Evolutionary conservation across 352 stramenopile genomes (phyloP), one percentile per base, ranked within the genome.

Genomic region (Globisporangium camurandrum): DNA sequence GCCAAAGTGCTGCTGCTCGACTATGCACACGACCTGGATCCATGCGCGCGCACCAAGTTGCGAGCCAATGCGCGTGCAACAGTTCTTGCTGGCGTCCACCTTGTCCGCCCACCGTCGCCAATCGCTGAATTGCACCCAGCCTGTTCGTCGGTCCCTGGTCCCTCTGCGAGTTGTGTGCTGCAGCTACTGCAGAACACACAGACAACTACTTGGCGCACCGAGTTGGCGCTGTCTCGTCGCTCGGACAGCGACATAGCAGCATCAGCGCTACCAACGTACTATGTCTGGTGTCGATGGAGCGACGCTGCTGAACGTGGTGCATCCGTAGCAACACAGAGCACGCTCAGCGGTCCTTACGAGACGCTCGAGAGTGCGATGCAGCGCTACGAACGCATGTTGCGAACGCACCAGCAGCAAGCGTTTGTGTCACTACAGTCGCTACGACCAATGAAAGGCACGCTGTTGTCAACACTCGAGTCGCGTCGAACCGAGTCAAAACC

Each of bases 211-310:
- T 14, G 53, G n/a, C 49, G 38, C 24, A 23, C 20, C 41, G 24
- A 0, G 4, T 44, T 6, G 17, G 22, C 36, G 36, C 2, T 8
- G 4, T 40, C 3, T 14, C 36, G 17, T 22, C 36, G 36, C 12
- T 8, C 11, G 3, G 4, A 20, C n/a, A n/a, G n/a, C n/a, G n/a
- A n/a, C n/a, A 6, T 17, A 4, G 1, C 20, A 1, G 12, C 7
- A 12, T 17, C 7, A 3, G 39, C 28, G 0, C 19, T n/a, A 16
- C 61, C 37, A 37, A 10, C 52, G 23, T 71, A 64, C 24, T 81
- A 63, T 36, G 61, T 81, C 10, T 81, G 69, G 69, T 71, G 45
- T 42, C 67, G 69, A n/a, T 81, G 69, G 67, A 46, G 64, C 7
- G n/a, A 20, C 5, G 12, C 30, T 23, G 37, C 44, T 1, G 33